These are phyloP conservation scores for Symbiodinium pilosum DNA, from an alignment of 73 alveolate genomes.

Conservation along the genomic window DNA sequence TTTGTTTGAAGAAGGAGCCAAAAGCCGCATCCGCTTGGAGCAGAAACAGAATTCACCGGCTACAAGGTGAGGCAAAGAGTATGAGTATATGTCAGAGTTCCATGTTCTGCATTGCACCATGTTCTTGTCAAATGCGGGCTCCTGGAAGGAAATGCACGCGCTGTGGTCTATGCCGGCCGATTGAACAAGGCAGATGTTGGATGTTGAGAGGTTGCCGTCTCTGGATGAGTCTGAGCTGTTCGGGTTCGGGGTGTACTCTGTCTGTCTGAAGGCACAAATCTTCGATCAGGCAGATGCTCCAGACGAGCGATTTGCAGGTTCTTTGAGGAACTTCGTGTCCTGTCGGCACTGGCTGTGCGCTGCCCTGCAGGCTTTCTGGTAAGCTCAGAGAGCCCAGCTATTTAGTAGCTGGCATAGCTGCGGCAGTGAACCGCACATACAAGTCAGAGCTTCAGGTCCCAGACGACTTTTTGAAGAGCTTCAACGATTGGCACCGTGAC, in stretches of 20 bases:
- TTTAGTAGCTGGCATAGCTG: too few species aligned
- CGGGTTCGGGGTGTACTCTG: neutral
- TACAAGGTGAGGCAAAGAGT: neutral
- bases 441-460: conserved; percentile 30
- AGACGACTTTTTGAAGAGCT: conserved; percentile 42
- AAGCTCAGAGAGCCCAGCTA: neutral
- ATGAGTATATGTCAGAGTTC: neutral
- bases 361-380: neutral
- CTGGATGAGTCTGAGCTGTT: neutral
- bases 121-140: neutral
- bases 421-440: too few species aligned
- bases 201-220: neutral
- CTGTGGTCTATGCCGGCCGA: conserved; percentile 70
- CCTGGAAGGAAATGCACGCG: conserved; percentile 59
- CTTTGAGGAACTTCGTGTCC: conserved; percentile 62
- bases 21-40: too few species aligned
- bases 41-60: too few species aligned
- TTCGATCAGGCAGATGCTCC: neutral
- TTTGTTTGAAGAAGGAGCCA: too few species aligned
- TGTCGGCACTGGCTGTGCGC: neutral
- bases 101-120: neutral
- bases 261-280: neutral
- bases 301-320: conserved; percentile 29
- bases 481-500: conserved; percentile 60
- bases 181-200: conserved; percentile 38